Conservation (phyloP, 2,329 filamentous ascomycete species). For the Sphaerulina musiva region DNA sequence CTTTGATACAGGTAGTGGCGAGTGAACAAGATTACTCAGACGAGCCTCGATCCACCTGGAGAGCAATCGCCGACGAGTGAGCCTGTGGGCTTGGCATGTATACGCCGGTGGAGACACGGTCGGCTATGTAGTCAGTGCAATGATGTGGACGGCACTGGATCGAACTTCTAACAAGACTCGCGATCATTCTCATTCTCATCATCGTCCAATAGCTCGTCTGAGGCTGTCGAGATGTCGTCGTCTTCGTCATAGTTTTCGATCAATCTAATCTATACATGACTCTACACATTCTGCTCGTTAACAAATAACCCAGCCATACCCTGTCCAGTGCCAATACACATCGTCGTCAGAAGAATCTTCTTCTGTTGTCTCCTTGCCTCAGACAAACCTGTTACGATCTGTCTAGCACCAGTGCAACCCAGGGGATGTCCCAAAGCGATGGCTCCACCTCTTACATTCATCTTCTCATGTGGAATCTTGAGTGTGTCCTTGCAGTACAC, state of each 20-base stretch:
- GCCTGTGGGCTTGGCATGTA: too few species aligned
- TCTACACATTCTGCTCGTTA: constrained; percentile 49
- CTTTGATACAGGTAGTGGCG: too few species aligned
- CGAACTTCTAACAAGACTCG: too few species aligned
- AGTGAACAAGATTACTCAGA: too few species aligned
- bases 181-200: too few species aligned
- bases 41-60: too few species aligned
- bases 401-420: constrained; percentile 69
- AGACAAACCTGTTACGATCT: constrained; percentile 71
- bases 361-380: constrained; percentile 31
- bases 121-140: too few species aligned
- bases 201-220: neutral
- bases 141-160: too few species aligned
- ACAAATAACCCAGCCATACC: constrained; percentile 62
- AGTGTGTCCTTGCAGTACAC: constrained; percentile 70
- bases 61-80: too few species aligned
- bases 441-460: constrained; percentile 75
- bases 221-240: neutral
- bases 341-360: constrained; percentile 66
- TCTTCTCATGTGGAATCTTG: constrained; percentile 64
- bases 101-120: too few species aligned
- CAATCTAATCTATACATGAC: neutral
- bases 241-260: neutral
- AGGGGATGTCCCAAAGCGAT: constrained; percentile 78
- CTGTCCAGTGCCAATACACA: constrained; percentile 69